phyloP scores from a whole-genome alignment of 257 asterid genomes.

The Jasminum sambac region DNA sequence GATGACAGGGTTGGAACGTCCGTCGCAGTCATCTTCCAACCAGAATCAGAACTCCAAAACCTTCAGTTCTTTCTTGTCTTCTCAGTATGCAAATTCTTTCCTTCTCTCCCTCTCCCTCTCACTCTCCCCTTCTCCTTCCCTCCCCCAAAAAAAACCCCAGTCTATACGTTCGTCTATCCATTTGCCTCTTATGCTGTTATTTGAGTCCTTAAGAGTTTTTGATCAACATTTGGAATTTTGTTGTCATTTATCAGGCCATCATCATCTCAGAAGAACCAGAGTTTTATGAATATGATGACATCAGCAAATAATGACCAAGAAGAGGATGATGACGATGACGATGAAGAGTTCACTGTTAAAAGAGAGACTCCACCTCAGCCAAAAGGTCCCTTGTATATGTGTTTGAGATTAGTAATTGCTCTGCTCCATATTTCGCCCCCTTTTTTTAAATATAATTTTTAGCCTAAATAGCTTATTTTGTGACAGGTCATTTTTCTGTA shows the following conservation, averaged over 20 bases:
- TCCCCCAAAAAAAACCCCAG: too few relatives aligned
- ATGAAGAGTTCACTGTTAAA: constrained; percentile 65
- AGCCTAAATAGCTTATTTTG: constrained; percentile 11
- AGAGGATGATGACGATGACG: constrained; percentile 79
- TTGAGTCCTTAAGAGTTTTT: not conserved
- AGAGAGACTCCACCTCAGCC: constrained; percentile 62
- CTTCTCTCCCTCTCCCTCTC: too few relatives aligned
- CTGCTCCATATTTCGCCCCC: constrained; percentile 4
- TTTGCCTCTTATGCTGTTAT: not conserved
- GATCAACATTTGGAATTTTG: constrained; percentile 8
- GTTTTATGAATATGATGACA: constrained; percentile 74
- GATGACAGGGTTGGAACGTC: constrained; percentile 57
- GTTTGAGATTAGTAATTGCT: constrained; percentile 4
- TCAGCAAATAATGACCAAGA: constrained; percentile 69
- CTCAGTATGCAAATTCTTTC: constrained; percentile 59
- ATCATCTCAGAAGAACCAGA: constrained; percentile 60
- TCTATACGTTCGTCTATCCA: too few relatives aligned
- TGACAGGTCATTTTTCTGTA: constrained; percentile 59
- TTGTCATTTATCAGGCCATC: constrained; percentile 51
- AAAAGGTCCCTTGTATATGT: constrained; percentile 49
- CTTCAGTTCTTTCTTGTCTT: constrained; percentile 67
- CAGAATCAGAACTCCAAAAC: constrained; percentile 45
- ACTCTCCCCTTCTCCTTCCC: too few relatives aligned
- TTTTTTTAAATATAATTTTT: not conserved
- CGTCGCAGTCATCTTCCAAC: constrained; percentile 60